These are phyloP conservation scores for Madurella fahalii DNA, from an alignment of 2,329 filamentous ascomycete genomes.

Conservation along the genomic window DNA sequence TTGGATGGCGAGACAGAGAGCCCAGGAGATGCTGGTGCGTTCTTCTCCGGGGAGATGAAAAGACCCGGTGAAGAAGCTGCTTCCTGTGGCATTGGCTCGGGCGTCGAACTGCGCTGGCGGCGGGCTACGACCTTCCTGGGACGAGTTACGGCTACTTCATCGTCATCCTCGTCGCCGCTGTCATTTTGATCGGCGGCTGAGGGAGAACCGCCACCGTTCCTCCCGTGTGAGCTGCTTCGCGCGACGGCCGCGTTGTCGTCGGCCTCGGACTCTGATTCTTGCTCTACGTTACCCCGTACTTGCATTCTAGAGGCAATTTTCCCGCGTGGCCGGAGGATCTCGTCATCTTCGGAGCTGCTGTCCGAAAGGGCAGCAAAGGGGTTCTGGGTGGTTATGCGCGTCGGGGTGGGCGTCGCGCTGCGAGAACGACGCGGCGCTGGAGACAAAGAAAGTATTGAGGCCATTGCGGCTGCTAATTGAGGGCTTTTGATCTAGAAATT, in stretches of 20 bases:
- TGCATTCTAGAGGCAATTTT: slow-evolving; percentile 63
- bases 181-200: slow-evolving; percentile 16
- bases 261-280: slow-evolving; percentile 25
- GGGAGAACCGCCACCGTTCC: not conserved
- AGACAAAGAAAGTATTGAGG: slow-evolving; percentile 42
- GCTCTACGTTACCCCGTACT: slow-evolving; percentile 26
- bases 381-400: slow-evolving; percentile 10
- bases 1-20: slow-evolving; percentile 29
- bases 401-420: slow-evolving; percentile 17
- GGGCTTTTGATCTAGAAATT: not conserved
- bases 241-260: slow-evolving; percentile 17
- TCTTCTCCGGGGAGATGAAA: slow-evolving; percentile 23
- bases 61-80: slow-evolving; percentile 25
- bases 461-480: slow-evolving; percentile 38
- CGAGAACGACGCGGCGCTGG: slow-evolving; percentile 13
- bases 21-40: slow-evolving; percentile 26
- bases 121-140: slow-evolving; percentile 39
- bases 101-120: slow-evolving; percentile 32
- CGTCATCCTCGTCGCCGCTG: slow-evolving; percentile 36
- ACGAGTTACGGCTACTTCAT: slow-evolving; percentile 40
- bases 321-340: slow-evolving; percentile 54
- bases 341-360: slow-evolving; percentile 33
- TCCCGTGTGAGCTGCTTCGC: not conserved
- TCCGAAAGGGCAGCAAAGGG: slow-evolving; percentile 19
- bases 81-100: slow-evolving; percentile 28